Conservation (phyloP, 345 rosid species). For the Orychophragmus violaceus region DNA sequence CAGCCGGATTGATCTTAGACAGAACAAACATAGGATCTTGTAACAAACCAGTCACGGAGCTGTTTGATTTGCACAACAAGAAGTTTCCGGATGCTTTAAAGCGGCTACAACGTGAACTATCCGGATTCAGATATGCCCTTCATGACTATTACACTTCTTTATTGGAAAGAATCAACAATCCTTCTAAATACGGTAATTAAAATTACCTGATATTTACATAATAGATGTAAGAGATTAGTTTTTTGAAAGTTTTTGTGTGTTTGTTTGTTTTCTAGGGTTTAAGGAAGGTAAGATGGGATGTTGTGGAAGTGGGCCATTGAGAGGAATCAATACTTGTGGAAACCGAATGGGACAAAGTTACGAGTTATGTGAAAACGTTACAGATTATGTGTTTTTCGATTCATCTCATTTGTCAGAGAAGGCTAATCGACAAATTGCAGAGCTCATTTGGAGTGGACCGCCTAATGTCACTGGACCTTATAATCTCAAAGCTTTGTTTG, state of each 20-base stretch:
- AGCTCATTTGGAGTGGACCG: neutral
- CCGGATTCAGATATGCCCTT: constrained; percentile 33
- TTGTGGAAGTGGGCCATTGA: neutral
- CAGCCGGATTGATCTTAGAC: neutral
- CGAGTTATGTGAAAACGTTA: neutral
- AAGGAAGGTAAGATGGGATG: neutral
- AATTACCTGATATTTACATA: neutral
- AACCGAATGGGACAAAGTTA: neutral
- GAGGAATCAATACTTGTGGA: neutral
- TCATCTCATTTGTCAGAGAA: neutral
- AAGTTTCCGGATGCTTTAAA: constrained; percentile 5
- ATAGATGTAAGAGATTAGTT: neutral
- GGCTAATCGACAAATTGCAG: neutral
- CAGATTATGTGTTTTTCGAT: neutral
- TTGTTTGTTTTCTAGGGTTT: neutral
- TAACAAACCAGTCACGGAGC: neutral
- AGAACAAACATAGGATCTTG: neutral
- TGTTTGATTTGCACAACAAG: constrained; percentile 26
- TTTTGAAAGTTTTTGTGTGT: neutral
- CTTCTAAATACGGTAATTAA: constrained; percentile 5
- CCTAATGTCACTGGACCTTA: neutral
- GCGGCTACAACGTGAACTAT: constrained; percentile 20
- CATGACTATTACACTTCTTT: constrained; percentile 23
- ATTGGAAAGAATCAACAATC: constrained; percentile 29
- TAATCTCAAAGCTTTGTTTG: neutral